Evolutionary conservation across 192 early-diverging fungal genomes (phyloP), one percentile per base, ranked within the genome.

Genomic region (Coemansia sp.): DNA sequence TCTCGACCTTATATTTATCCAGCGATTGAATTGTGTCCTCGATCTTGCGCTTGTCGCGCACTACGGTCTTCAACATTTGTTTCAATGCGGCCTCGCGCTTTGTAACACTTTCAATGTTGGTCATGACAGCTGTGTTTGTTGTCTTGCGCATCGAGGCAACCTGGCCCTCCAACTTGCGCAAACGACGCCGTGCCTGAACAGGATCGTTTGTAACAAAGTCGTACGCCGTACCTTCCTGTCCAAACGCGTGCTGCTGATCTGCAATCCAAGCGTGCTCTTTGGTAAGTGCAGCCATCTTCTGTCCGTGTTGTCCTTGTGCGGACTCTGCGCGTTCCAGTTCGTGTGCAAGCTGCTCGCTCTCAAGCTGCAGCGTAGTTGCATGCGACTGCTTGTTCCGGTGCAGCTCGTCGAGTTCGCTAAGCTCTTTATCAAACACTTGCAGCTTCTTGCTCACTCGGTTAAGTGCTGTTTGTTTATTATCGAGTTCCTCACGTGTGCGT

Each of bases 101-200:
- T 65, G 98, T 96, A 27, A 91, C 87, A 41, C 71, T 90, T 60
- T 97, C 96, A 67, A 95, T 92, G 74, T 90, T 94, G 50, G 91
- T 91, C 93, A 98, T 92, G n/a, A 96, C 97, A 23, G 91, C 89
- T 7, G 85, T 89, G 64, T 99, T 95, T 34, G 96, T 88, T 53
- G 87, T 93, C 55, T 91, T 90, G 54, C 89, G 87, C 82, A 97
- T 84, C 19, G 78, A 82, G 7, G 93, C 87, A 74, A 92, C 86
- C 62, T 90, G 88, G 31, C 90, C 86, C 38, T 88, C 84, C 25
- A 96, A 69, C 65, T 93, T 91, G 58, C 85, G 83, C 54, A 93
- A 69, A 30, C 85, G 85, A 58, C 91, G 92, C 59, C 85, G 85
- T 34, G 85, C 81, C 62, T 96, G 91, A 1, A 61, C 69, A 1